These are phyloP conservation scores for Gossypium arboreum DNA, from an alignment of 345 rosid genomes.

Conservation along the genomic window DNA sequence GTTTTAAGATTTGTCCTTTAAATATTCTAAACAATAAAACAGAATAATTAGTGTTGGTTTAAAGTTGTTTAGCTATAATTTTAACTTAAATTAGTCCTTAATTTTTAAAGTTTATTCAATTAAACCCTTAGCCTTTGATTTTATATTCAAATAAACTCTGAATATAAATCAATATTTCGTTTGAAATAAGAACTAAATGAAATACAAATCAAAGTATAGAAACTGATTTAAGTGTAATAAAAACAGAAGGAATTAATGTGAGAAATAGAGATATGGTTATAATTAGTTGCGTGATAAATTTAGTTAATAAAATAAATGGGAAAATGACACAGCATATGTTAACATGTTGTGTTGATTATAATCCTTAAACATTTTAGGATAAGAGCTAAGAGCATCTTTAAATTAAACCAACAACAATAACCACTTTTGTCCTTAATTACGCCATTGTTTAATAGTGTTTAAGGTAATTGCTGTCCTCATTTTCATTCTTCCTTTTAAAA, in stretches of 20 bases:
- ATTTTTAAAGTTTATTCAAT: too few relatives aligned
- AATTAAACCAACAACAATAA: not conserved
- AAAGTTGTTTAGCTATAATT: too few relatives aligned
- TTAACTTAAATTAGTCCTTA: too few relatives aligned
- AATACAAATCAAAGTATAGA: not conserved
- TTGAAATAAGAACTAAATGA: too few relatives aligned
- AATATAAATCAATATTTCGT: too few relatives aligned
- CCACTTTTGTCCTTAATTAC: not conserved
- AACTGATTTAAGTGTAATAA: too few relatives aligned
- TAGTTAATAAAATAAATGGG: not conserved
- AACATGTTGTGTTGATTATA: not conserved
- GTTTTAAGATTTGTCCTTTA: too few relatives aligned
- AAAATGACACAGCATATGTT: not conserved
- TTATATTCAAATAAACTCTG: too few relatives aligned
- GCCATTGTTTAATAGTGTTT: not conserved
- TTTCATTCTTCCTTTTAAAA: not conserved
- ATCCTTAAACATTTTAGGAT: not conserved
- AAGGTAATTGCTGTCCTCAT: not conserved
- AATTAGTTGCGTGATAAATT: not conserved
- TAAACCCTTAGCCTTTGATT: too few relatives aligned
- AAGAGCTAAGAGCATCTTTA: not conserved
- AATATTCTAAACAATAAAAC: too few relatives aligned
- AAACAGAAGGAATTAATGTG: not conserved
- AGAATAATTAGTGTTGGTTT: too few relatives aligned
- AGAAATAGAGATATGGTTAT: not conserved